phyloP scores from a whole-genome alignment of 2,329 filamentous ascomycete genomes.

The Epichloe aotearoae region DNA sequence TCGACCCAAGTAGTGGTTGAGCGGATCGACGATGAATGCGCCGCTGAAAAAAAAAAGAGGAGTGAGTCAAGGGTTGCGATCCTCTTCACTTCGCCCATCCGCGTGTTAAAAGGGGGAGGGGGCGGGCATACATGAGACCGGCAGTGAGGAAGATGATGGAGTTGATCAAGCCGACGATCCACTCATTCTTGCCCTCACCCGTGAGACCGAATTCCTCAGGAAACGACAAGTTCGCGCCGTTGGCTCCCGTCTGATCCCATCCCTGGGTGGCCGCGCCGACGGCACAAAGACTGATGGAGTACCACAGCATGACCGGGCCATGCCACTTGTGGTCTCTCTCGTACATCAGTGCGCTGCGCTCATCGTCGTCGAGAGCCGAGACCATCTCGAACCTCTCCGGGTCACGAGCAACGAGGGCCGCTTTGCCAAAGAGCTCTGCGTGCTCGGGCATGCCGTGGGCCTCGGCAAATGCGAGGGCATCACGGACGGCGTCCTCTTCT shows the following conservation, averaged over 20 bases:
- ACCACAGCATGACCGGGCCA: slow-evolving; percentile 26
- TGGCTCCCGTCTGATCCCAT: slow-evolving; percentile 50
- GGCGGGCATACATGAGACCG: slow-evolving; percentile 36
- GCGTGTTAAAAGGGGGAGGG: too few species aligned
- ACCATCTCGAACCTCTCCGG: slow-evolving; percentile 10
- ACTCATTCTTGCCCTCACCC: slow-evolving; percentile 29
- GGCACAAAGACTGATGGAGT: slow-evolving; percentile 37
- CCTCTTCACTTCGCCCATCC: background rate
- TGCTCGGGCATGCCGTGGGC: slow-evolving; percentile 33
- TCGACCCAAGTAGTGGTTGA: slow-evolving; percentile 50
- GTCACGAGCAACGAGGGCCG: slow-evolving; percentile 17
- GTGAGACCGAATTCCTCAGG: slow-evolving; percentile 27
- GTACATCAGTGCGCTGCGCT: slow-evolving; percentile 21
- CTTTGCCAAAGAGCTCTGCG: slow-evolving; percentile 22
- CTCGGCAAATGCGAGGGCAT: slow-evolving; percentile 36
- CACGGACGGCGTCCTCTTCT: slow-evolving; percentile 10
- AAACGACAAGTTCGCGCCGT: slow-evolving; percentile 48
- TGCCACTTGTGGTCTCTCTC: slow-evolving; percentile 45
- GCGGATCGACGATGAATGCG: slow-evolving; percentile 25
- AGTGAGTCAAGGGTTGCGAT: background rate
- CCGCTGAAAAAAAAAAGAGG: slow-evolving; percentile 8
- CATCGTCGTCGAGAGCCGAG: slow-evolving; percentile 12
- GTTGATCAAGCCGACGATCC: slow-evolving; percentile 18
- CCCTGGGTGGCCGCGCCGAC: slow-evolving; percentile 44
- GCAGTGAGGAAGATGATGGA: slow-evolving; percentile 25